Evolutionary conservation across 2,329 filamentous ascomycete genomes (phyloP).

Genomic region (Dactylellina parvicollis): DNA sequence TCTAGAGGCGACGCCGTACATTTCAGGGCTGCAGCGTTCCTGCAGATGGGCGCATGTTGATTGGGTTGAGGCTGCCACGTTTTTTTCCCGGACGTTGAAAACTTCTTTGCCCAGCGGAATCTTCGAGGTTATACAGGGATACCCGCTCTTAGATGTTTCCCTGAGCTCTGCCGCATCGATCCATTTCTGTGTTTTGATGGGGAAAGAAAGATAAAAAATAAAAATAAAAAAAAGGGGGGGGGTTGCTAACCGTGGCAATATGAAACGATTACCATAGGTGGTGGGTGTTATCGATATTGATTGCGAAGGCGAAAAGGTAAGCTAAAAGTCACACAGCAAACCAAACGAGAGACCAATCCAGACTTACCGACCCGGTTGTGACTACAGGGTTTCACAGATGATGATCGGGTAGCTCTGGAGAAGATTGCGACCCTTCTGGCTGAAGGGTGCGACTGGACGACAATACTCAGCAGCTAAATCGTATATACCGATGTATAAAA

Average conservation of each 20-base stretch:
- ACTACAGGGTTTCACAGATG: slow-evolving; percentile 65
- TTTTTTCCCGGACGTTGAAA: slow-evolving; percentile 36
- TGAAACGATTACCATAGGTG: slow-evolving; percentile 61
- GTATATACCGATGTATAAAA: slow-evolving; percentile 3
- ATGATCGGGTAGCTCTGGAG: slow-evolving; percentile 74
- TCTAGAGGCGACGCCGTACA: slow-evolving; percentile 5
- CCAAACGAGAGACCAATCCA: slow-evolving; percentile 62
- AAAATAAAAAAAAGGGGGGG: slow-evolving; percentile 10
- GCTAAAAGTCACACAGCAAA: slow-evolving; percentile 63
- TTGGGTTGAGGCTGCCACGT: slow-evolving; percentile 53
- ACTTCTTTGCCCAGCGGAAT: slow-evolving; percentile 13
- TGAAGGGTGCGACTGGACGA: slow-evolving; percentile 73
- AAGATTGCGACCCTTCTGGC: slow-evolving; percentile 71
- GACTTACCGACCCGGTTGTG: slow-evolving; percentile 19
- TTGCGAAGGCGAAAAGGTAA: slow-evolving; percentile 67
- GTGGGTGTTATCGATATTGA: slow-evolving; percentile 84
- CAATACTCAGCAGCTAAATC: slow-evolving; percentile 2
- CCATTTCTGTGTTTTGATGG: slow-evolving; percentile 21
- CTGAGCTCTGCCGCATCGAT: slow-evolving; percentile 53
- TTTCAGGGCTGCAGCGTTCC: slow-evolving; percentile 57
- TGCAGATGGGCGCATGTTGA: slow-evolving; percentile 57
- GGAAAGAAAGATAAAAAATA: not conserved
- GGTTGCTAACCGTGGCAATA: slow-evolving; percentile 39
- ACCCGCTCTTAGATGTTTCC: slow-evolving; percentile 17
- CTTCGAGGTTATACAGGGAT: slow-evolving; percentile 31